phyloP scores from a whole-genome alignment of 768 basidiomycete species.

The Naganishia vaughanmartiniae region DNA sequence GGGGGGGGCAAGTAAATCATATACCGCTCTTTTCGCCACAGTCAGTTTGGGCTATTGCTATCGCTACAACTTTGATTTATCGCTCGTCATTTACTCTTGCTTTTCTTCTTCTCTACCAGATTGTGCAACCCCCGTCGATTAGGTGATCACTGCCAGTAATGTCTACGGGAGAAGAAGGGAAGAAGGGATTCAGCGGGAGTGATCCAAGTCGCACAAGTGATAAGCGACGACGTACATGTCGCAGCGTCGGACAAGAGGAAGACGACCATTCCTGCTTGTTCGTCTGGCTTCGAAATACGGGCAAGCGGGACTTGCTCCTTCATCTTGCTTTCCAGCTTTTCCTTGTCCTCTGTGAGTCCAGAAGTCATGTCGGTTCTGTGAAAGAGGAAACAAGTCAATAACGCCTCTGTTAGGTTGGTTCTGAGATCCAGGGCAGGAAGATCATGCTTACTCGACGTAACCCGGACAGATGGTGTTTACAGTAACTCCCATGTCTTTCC shows the following conservation, averaged over 20 bases:
- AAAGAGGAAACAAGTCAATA: background rate
- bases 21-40: background rate
- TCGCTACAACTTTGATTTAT: slow-evolving; percentile 19
- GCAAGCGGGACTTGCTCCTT: slow-evolving; percentile 34
- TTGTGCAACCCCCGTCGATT: slow-evolving; percentile 43
- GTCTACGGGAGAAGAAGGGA: slow-evolving; percentile 29
- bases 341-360: slow-evolving; percentile 32
- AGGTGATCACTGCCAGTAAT: slow-evolving; percentile 41
- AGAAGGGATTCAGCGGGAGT: background rate
- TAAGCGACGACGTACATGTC: slow-evolving; percentile 37
- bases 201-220: background rate
- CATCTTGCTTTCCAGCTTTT: slow-evolving; percentile 31
- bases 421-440: background rate
- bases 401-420: background rate
- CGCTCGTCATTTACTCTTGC: background rate
- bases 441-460: slow-evolving; percentile 37
- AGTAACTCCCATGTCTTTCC: slow-evolving; percentile 42
- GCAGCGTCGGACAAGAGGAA: slow-evolving; percentile 45
- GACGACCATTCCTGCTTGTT: slow-evolving; percentile 44
- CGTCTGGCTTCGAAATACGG: slow-evolving; percentile 37
- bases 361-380: slow-evolving; percentile 46
- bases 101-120: slow-evolving; percentile 34
- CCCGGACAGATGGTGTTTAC: slow-evolving; percentile 41
- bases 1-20: too few relatives aligned
- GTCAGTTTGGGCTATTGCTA: background rate